phyloP scores from a whole-genome alignment of 352 stramenopile species.

The Pythium phragmitis region DNA sequence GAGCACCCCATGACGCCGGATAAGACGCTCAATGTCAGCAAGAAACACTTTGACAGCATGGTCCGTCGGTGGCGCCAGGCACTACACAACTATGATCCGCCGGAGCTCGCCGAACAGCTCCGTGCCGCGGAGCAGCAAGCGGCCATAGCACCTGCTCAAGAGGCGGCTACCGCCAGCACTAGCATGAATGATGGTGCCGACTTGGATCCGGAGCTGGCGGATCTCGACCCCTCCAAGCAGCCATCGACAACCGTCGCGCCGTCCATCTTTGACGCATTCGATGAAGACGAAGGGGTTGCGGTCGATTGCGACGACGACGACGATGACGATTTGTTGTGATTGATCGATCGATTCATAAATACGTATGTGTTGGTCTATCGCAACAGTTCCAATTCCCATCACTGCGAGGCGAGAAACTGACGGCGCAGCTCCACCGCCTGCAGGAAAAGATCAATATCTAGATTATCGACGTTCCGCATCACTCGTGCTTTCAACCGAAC shows the following conservation, averaged over 20 bases:
- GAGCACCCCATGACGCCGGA: conserved; percentile 80
- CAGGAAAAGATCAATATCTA: conserved; percentile 81
- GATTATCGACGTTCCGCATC: conserved; percentile 70
- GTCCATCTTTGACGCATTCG: conserved; percentile 77
- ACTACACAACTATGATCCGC: conserved; percentile 81
- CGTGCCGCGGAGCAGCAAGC: conserved; percentile 11
- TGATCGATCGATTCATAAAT: conserved; percentile 16
- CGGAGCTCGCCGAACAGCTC: conserved; percentile 39
- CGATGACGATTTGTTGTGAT: conserved; percentile 72
- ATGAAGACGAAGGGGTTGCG: conserved; percentile 44
- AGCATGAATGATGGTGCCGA: conserved; percentile 3
- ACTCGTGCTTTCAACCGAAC: conserved; percentile 70
- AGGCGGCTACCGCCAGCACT: background rate
- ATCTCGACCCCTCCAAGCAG: conserved; percentile 29
- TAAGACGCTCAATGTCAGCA: conserved; percentile 71
- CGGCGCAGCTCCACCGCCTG: conserved; percentile 67
- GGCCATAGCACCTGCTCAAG: background rate
- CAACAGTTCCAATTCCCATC: background rate
- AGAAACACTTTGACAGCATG: conserved; percentile 81
- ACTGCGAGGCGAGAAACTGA: conserved; percentile 63
- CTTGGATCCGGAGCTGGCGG: conserved; percentile 25
- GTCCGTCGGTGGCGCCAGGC: conserved; percentile 76
- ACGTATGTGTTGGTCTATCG: background rate
- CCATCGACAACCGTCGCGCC: conserved; percentile 10
- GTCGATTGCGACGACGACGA: conserved; percentile 47